Base-by-base conservation (phyloP, 306 rosid genomes). In the Fragaria ananassa region DNA sequence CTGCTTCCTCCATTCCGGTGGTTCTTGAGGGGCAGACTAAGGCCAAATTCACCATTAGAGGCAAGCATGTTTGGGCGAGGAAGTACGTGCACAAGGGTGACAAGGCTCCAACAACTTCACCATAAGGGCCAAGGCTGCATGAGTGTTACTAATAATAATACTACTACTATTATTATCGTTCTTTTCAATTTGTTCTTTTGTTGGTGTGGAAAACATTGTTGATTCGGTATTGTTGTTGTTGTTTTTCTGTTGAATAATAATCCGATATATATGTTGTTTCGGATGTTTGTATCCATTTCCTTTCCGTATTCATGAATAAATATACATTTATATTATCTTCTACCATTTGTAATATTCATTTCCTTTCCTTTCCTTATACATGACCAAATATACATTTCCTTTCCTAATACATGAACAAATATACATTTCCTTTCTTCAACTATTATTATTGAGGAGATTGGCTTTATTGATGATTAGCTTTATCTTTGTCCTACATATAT, bases 41-140 rank as follows among this genome's bases (percentile, higher is more conserved):
- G 42, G 72, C 85, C 14, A 91, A 89, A 15, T 87, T 89, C 68
- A 17, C 77, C 77, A 89, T 89, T 49, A 89, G 88, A 46, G 94
- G 94, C 10, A 91, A 91, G 46, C 94, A 91, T 71, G 87, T 85
- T 14, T 89, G 97, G 91, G 97, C 91, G 3, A 81, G 92, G 58
- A 91, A 81, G 34, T 91, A 74, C 68, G 53, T 91, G 56, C 84
- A 45, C 4, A 85, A 78, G 68, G 3, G 8, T 3, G 12, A 42
- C 12, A 44, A 44, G 47, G 0, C 13, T 3, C 44, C 23, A 39
- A 27, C 67, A 54, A 56, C 23, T 56, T 12, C 66, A 23, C 76
- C 75, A 10, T 62, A 62, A 62, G 68, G 23, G 42, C 41, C 68
- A 62, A 62, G 23, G 44, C 21, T 62, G 41, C 67, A 61, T 13